Base-by-base conservation (phyloP, 2,329 filamentous ascomycete genomes). In the Penicillium sp. region DNA sequence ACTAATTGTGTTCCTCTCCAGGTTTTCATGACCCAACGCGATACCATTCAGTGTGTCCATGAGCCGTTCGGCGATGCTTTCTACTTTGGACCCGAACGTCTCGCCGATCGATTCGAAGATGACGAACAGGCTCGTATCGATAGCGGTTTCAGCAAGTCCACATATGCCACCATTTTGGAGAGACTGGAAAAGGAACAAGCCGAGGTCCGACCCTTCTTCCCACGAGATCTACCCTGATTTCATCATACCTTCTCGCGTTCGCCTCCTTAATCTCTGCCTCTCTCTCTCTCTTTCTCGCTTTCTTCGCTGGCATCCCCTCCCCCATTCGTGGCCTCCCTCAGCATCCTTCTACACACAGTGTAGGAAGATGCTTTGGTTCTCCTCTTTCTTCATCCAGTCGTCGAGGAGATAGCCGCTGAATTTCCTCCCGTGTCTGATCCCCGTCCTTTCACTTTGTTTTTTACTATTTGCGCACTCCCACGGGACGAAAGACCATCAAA, bases 41-140 rank as follows among this genome's bases (percentile, higher is more conserved):
- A 95, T 64, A 83, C 78, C 46, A 79, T 97, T 50, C 78, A 85
- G 61, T 95, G 88, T 66, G 78, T 93, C 60, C 93, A 97, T 69
- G 93, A 98, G 74, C 93, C 93, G 4, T 97, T 97, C 71, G 91
- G 91, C 46, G 93, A 97, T 72, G 87, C 90, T 52, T 97, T 91
- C 67, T 97, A 97, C 74, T 97, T 86, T 65, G 91, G 93, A 45
- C 90, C 91, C 5, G 93, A 98, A 73, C 81, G 88, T 59, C 78
- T 97, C 59, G 84, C 86, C 62, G 74, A 80, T 45, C 82, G 93
- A 61, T 98, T 88, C 66, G 84, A 84, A 63, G 67, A 85, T 39
- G 87, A 95, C 56, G 76, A 79, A 60, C 65, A 71, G 51, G 65
- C 66, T 29, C 69, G 72, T 41, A 42, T 67, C 33, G 67, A 67